A percentile compares a stretch with the other conserved stretches of the same genome.
Conservation (phyloP, 495 filamentous ascomycete genomes). For the Aspergillus wentii region DNA sequence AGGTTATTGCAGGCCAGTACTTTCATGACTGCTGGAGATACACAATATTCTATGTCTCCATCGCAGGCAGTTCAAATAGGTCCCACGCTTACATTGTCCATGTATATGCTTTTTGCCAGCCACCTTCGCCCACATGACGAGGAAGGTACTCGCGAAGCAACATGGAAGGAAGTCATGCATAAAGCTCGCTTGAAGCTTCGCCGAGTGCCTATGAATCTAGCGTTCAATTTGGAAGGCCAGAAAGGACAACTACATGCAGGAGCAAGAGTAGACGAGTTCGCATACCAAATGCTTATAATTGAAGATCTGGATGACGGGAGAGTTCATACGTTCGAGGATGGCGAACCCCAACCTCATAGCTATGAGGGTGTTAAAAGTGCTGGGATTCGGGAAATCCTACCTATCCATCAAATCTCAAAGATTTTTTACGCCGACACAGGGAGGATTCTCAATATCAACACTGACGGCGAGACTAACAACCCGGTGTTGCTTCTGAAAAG, state of each 20-base stretch:
- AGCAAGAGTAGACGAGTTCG: slow-evolving; percentile 63
- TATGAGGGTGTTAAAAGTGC: slow-evolving; percentile 70
- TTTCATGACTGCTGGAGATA: slow-evolving; percentile 83
- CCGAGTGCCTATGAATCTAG: slow-evolving; percentile 46
- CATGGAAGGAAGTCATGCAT: slow-evolving; percentile 97
- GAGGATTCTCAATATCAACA: slow-evolving; percentile 84
- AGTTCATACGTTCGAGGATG: slow-evolving; percentile 75
- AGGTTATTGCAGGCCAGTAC: slow-evolving; percentile 90
- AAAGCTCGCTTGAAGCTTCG: slow-evolving; percentile 82
- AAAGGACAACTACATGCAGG: slow-evolving; percentile 40
- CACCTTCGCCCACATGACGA: slow-evolving; percentile 65
- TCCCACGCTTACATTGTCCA: slow-evolving; percentile 77
- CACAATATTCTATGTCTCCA: slow-evolving; percentile 66
- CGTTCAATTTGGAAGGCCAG: slow-evolving; percentile 19
- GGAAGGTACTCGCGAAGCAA: slow-evolving; percentile 63
- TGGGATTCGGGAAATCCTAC: slow-evolving; percentile 78
- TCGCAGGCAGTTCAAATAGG: slow-evolving; percentile 74
- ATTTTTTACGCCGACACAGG: slow-evolving; percentile 98
- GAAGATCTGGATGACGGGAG: slow-evolving; percentile 93
- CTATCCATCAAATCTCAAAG: slow-evolving; percentile 87
- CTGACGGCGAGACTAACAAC: slow-evolving; percentile 72
- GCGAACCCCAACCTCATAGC: slow-evolving; percentile 49
- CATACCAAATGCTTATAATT: slow-evolving; percentile 83
- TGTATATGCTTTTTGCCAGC: slow-evolving; percentile 95
- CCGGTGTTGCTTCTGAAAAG: slow-evolving; percentile 85